These are phyloP conservation scores for Leishmania guyanensis DNA, from an alignment of 208 protist species.

Conservation along the genomic window DNA sequence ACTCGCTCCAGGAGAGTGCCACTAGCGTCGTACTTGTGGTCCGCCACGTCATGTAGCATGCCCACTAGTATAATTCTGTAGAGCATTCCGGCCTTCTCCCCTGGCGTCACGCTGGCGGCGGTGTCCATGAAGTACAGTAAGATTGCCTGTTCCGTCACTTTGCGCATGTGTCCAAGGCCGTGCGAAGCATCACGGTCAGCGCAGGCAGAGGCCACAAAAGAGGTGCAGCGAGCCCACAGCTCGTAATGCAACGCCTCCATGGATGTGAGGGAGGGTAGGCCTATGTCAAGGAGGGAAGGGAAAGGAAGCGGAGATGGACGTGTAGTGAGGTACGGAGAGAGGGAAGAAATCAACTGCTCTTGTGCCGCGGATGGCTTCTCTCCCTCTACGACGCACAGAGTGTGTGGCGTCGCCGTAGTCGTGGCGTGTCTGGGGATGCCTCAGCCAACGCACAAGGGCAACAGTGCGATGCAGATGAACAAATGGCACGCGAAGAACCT, in stretches of 20 bases:
- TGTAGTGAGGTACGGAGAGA: not conserved
- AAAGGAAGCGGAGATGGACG: not conserved
- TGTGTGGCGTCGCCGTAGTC: not conserved
- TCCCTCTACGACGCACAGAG: not conserved
- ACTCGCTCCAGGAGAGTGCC: constrained; percentile 41
- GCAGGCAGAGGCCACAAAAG: constrained; percentile 65
- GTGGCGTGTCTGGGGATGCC: not conserved
- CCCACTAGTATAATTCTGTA: constrained; percentile 72
- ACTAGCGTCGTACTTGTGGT: constrained; percentile 84
- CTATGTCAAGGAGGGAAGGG: not conserved
- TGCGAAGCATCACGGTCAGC: constrained; percentile 71
- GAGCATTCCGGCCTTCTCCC: constrained; percentile 24
- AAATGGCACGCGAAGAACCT: not conserved
- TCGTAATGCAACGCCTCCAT: constrained; percentile 65
- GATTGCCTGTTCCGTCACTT: constrained; percentile 69
- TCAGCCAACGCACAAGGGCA: not conserved
- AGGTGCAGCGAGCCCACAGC: constrained; percentile 64
- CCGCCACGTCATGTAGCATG: constrained; percentile 89
- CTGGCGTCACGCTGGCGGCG: not conserved
- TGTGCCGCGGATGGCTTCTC: not conserved
- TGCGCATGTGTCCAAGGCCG: constrained; percentile 76
- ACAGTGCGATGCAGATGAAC: not conserved
- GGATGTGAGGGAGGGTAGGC: not conserved
- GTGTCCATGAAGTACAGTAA: constrained; percentile 64
- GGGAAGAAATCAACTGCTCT: not conserved